Conservation (phyloP, 1,284 basidiomycete genomes). For the Pseudozyma pruni region DNA sequence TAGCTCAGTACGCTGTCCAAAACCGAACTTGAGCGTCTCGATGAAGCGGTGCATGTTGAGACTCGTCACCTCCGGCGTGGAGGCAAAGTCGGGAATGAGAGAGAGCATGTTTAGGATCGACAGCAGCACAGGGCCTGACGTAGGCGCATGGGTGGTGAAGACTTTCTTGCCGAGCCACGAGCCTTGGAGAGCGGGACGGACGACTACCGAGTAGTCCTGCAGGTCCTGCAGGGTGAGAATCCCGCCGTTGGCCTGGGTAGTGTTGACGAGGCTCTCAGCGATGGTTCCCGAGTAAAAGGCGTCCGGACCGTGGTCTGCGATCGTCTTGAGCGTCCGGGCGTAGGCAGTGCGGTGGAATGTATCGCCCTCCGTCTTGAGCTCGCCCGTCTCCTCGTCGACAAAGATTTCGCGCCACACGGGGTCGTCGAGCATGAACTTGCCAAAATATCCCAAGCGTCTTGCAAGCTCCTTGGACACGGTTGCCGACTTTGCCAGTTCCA, state of each 20-base stretch:
- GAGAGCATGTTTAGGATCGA: conserved; percentile 63
- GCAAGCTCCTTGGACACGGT: conserved; percentile 56
- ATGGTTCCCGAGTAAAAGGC: conserved; percentile 75
- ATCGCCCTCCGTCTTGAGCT: conserved; percentile 70
- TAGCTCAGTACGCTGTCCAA: conserved; percentile 69
- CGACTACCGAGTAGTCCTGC: conserved; percentile 75
- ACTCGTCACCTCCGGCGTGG: conserved; percentile 17
- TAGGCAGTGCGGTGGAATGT: conserved; percentile 49
- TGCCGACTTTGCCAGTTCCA: conserved; percentile 59
- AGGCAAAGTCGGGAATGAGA: conserved; percentile 38
- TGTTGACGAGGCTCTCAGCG: conserved; percentile 77
- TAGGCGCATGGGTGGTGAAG: conserved; percentile 77
- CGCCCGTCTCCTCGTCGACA: conserved; percentile 69
- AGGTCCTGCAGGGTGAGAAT: conserved; percentile 80
- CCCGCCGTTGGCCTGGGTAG: conserved; percentile 77
- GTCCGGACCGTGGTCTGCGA: conserved; percentile 55
- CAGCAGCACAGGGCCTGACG: conserved; percentile 64
- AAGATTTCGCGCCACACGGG: conserved; percentile 52
- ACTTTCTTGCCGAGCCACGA: conserved; percentile 82
- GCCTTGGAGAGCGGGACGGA: conserved; percentile 79
- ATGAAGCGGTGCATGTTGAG: conserved; percentile 68
- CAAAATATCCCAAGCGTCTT: conserved; percentile 38
- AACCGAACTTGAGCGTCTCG: conserved; percentile 68
- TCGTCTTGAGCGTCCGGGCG: conserved; percentile 52
- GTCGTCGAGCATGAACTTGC: conserved; percentile 69